Base-by-base conservation (phyloP, 1,284 basidiomycete species). In the Austroboletus rostrupii region DNA sequence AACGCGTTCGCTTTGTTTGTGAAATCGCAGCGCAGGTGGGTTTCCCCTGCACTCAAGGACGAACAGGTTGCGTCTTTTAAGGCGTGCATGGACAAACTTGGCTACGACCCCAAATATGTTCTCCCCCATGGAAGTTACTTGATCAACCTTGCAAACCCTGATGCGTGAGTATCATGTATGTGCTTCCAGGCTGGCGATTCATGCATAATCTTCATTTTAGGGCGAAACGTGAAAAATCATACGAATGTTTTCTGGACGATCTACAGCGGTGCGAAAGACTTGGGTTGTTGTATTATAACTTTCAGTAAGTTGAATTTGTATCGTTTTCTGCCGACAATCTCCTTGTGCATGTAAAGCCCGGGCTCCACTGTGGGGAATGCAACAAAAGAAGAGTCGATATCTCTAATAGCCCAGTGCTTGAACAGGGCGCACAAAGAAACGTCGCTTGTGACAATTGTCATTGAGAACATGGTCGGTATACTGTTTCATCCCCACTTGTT, bases 91-190 rank as follows among this genome's bases (percentile, higher is more conserved):
- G 61, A 70, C 49, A 71, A 74, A 26, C 76, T 83, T 54, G 77
- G 78, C 1, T 91, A 90, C 60, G 69, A 74, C 0, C 68, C 77
- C 3, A 69, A 72, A 26, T 70, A 84, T 53, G 76, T 92, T 3
- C 70, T 93, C 5, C 90, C 90, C 0, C 91, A 93, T 56, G 90
- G 90, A 17, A 91, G 82, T 62, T 95, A 93, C 62, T 76, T 95
- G 28, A 80, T 93, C 52, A 94, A 94, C 61, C 74, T 94, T 0
- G 91, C 84, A 6, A 92, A 93, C 60, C 86, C 87, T 0, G 87
- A 92, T 55, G 58, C 58, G 87, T 89, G 49, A 52, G 84, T 69
- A n/a, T 17, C 35, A 19, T n/a, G 33, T 35, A n/a, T n/a, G 14
- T 35, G 5, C 29, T 14, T 33, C 16, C 32, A 33, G 32, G 12